Evolutionary conservation across 495 filamentous ascomycete genomes (phyloP).

Genomic region (Aspergillus campestris): DNA sequence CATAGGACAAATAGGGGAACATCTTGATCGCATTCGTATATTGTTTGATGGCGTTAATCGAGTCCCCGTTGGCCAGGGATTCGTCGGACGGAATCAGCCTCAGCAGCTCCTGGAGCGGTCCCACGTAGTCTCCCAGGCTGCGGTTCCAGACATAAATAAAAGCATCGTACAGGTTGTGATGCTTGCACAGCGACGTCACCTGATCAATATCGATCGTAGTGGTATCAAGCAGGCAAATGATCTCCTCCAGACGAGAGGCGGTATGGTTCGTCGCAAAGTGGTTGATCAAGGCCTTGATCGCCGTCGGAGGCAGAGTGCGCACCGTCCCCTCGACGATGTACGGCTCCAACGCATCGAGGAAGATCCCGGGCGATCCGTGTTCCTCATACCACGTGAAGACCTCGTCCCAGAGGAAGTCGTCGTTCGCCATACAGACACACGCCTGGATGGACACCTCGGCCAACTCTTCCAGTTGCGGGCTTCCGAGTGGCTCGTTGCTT

Average conservation of each 20-base stretch:
- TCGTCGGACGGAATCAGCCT: slow-evolving; percentile 47
- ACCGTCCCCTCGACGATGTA: slow-evolving; percentile 75
- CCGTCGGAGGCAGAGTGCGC: slow-evolving; percentile 65
- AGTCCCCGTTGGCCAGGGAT: slow-evolving; percentile 26
- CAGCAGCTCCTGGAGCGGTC: slow-evolving; percentile 78
- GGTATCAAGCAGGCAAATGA: slow-evolving; percentile 88
- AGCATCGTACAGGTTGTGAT: slow-evolving; percentile 86
- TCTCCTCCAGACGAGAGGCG: slow-evolving; percentile 77
- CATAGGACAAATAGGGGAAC: slow-evolving; percentile 90
- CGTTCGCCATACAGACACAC: slow-evolving; percentile 64
- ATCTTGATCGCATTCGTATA: slow-evolving; percentile 72
- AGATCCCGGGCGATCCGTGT: slow-evolving; percentile 58
- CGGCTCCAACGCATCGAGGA: slow-evolving; percentile 78
- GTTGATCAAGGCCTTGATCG: slow-evolving; percentile 76
- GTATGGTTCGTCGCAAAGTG: slow-evolving; percentile 67
- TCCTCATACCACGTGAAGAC: slow-evolving; percentile 87
- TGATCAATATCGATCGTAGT: slow-evolving; percentile 90
- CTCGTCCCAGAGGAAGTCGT: slow-evolving; percentile 83
- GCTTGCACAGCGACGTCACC: slow-evolving; percentile 80
- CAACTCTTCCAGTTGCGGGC: slow-evolving; percentile 62
- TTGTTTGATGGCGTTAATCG: slow-evolving; percentile 23
- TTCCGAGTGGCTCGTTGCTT: slow-evolving; percentile 40
- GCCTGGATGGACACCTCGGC: slow-evolving; percentile 75
- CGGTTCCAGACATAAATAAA: slow-evolving; percentile 97
- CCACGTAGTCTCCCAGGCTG: slow-evolving; percentile 79